A percentile compares a stretch with the other conserved stretches of the same genome.
phyloP scores from a whole-genome alignment of 2,329 filamentous ascomycete species.

The Aspergillus caelatus region DNA sequence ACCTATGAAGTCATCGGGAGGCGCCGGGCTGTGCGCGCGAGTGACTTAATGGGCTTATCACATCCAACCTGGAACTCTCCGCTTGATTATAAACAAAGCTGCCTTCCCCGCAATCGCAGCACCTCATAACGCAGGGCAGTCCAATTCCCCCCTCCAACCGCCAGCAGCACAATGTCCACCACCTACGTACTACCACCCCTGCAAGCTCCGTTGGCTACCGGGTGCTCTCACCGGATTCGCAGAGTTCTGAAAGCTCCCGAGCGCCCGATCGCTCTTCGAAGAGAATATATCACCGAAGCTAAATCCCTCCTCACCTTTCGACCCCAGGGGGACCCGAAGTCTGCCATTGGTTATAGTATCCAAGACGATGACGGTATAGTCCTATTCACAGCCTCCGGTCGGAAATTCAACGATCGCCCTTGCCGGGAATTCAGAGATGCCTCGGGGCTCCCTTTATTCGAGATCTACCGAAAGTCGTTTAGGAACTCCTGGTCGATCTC shows the following conservation, averaged over 20 bases:
- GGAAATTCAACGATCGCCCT: slow-evolving; percentile 24
- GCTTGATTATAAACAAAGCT: slow-evolving; percentile 1
- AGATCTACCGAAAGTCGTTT: slow-evolving; percentile 21
- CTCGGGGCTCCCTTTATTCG: slow-evolving; percentile 33
- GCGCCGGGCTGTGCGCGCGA: slow-evolving; percentile 1
- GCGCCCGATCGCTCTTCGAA: slow-evolving; percentile 26
- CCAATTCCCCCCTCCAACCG: background rate
- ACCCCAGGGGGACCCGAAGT: slow-evolving; percentile 22
- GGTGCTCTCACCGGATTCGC: slow-evolving; percentile 12
- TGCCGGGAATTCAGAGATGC: slow-evolving; percentile 33
- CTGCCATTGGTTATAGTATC: slow-evolving; percentile 19
- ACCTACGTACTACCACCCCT: background rate
- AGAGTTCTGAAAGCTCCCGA: slow-evolving; percentile 17
- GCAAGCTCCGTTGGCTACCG: background rate
- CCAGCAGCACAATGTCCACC: background rate
- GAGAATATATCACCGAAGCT: slow-evolving; percentile 25
- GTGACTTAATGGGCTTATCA: slow-evolving; percentile 6
- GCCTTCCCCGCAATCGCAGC: background rate
- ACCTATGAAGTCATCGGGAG: slow-evolving; percentile 7
- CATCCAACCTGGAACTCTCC: background rate
- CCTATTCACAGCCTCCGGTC: slow-evolving; percentile 30
- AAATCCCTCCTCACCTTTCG: slow-evolving; percentile 25
- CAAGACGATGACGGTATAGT: slow-evolving; percentile 24
- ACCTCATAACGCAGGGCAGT: background rate
- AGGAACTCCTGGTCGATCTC: slow-evolving; percentile 24